A percentile compares a stretch with the other conserved stretches of the same genome.
phyloP scores from a whole-genome alignment of 768 basidiomycete species.

The Brasilioporus rufonigricans region DNA sequence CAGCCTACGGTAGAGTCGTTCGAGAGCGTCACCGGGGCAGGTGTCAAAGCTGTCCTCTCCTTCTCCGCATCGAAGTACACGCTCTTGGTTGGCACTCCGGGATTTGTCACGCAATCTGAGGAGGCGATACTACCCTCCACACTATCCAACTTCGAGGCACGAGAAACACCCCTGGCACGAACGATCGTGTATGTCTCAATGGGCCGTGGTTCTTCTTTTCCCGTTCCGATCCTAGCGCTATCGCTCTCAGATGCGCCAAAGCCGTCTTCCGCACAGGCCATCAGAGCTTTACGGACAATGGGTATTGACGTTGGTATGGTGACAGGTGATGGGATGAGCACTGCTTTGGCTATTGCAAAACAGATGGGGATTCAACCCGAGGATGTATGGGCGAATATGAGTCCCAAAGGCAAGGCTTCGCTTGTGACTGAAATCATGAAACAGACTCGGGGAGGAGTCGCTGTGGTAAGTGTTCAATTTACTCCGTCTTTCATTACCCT shows the following conservation, averaged over 20 bases:
- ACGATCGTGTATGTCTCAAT: constrained; percentile 89
- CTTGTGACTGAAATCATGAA: constrained; percentile 80
- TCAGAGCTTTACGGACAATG: constrained; percentile 79
- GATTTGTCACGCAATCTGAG: constrained; percentile 61
- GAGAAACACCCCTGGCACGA: constrained; percentile 70
- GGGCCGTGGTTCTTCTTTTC: constrained; percentile 33
- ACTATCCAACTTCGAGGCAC: constrained; percentile 61
- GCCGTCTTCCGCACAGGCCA: constrained; percentile 78
- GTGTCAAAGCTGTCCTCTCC: constrained; percentile 69
- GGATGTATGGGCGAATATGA: constrained; percentile 89
- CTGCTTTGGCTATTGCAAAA: constrained; percentile 84
- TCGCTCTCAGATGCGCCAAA: constrained; percentile 89
- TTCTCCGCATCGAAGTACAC: constrained; percentile 53
- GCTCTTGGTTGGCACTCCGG: constrained; percentile 72
- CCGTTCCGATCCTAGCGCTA: constrained; percentile 71
- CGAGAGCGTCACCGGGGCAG: constrained; percentile 86
- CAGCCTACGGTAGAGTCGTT: constrained; percentile 66
- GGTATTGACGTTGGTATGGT: constrained; percentile 92
- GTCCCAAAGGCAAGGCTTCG: constrained; percentile 92
- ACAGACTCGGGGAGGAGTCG: constrained; percentile 73
- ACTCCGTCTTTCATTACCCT: not conserved
- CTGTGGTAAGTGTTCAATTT: constrained; percentile 65
- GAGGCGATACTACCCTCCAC: constrained; percentile 53
- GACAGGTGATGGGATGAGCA: constrained; percentile 87
- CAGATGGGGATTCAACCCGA: constrained; percentile 85